Conservation (phyloP, 2,329 filamentous ascomycete species). For the Xylaria hypoxylon region DNA sequence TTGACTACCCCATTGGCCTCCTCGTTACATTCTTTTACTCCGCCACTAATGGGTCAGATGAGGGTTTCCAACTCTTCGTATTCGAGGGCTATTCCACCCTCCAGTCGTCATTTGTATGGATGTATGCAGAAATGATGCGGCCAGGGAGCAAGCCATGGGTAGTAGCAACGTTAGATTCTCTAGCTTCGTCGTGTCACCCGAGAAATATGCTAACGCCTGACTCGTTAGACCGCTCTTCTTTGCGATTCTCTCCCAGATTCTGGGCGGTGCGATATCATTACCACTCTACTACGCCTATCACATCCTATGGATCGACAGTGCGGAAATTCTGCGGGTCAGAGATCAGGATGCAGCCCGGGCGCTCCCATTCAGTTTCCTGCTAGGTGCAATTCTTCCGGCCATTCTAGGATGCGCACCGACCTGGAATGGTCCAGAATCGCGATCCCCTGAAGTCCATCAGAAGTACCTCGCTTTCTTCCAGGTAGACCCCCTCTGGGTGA, state of each 20-base stretch:
- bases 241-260: constrained; percentile 43
- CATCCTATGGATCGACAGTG: constrained; percentile 40
- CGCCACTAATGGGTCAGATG: constrained; percentile 43
- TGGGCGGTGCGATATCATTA: constrained; percentile 45
- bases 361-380: constrained; percentile 43
- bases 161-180: constrained; percentile 38
- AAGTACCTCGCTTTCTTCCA: constrained; percentile 44
- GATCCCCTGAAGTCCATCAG: constrained; percentile 42
- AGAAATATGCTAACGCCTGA: constrained; percentile 27
- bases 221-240: constrained; percentile 43
- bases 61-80: constrained; percentile 43
- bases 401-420: constrained; percentile 43
- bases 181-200: background rate
- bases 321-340: constrained; percentile 33
- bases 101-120: constrained; percentile 46
- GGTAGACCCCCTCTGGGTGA: constrained; percentile 44
- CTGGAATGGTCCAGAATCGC: constrained; percentile 42
- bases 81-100: constrained; percentile 46
- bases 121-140: constrained; percentile 44
- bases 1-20: constrained; percentile 45
- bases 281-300: constrained; percentile 46
- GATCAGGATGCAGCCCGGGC: constrained; percentile 38
- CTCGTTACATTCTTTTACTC: constrained; percentile 48
- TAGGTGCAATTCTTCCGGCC: constrained; percentile 44
- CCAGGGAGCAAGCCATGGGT: constrained; percentile 41